Evolutionary conservation across 2,329 filamentous ascomycete species (phyloP).

Genomic region (Trichoderma arundinaceum): DNA sequence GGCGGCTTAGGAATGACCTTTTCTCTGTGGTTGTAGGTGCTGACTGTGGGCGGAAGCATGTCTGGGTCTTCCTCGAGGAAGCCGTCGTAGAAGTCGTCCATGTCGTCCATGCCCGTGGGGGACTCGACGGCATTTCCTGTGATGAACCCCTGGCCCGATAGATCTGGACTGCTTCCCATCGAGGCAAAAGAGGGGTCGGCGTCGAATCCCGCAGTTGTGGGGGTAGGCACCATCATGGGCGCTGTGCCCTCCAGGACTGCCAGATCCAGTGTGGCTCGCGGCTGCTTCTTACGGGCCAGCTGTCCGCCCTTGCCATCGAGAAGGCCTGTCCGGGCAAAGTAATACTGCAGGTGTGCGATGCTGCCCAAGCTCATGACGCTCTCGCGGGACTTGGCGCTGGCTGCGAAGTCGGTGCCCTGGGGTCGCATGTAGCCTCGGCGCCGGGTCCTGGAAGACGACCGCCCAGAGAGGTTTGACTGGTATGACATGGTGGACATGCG

Average conservation of each 20-base stretch:
- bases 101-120: slow-evolving; percentile 53
- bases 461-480: slow-evolving; percentile 52
- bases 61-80: slow-evolving; percentile 70
- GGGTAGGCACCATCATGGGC: slow-evolving; percentile 36
- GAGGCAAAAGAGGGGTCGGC: slow-evolving; percentile 66
- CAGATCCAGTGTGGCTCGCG: slow-evolving; percentile 63
- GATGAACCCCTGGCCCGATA: slow-evolving; percentile 49
- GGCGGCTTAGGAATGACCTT: slow-evolving; percentile 84
- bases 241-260: slow-evolving; percentile 53
- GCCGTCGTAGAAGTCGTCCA: slow-evolving; percentile 56
- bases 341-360: slow-evolving; percentile 97
- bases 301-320: slow-evolving; percentile 92
- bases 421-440: slow-evolving; percentile 87
- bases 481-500: slow-evolving; percentile 69
- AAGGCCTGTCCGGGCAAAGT: slow-evolving; percentile 92
- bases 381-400: slow-evolving; percentile 86
- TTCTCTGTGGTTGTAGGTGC: slow-evolving; percentile 88
- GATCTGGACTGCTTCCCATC: slow-evolving; percentile 64
- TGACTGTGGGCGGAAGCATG: slow-evolving; percentile 95
- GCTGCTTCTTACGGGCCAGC: slow-evolving; percentile 73
- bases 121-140: slow-evolving; percentile 53
- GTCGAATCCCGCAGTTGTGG: slow-evolving; percentile 54
- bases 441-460: slow-evolving; percentile 52
- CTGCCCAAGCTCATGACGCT: slow-evolving; percentile 96
- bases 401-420: slow-evolving; percentile 85